These are phyloP conservation scores for Colletotrichum sp. DNA, from an alignment of 2,329 filamentous ascomycete genomes.

Conservation along the genomic window DNA sequence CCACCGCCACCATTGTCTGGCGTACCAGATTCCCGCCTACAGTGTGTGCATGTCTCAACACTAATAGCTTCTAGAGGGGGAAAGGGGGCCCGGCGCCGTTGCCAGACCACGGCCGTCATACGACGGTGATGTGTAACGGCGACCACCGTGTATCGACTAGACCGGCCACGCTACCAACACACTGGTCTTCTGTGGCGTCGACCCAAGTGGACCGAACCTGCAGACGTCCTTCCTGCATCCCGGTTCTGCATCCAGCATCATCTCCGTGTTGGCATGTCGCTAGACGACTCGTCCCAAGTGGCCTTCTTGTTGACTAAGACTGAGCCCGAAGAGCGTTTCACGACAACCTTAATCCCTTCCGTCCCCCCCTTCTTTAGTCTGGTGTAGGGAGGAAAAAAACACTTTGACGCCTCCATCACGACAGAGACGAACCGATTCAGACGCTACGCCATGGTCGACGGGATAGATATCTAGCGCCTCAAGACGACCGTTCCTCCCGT, in stretches of 20 bases:
- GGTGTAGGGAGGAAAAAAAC: neutral
- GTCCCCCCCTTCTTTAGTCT: neutral
- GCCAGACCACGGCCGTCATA: neutral
- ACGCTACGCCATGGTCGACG: conserved; percentile 10
- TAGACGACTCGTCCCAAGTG: conserved; percentile 11
- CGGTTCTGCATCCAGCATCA: conserved; percentile 10
- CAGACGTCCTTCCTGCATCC: neutral
- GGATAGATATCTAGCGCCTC: conserved; percentile 8
- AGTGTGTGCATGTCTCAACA: neutral
- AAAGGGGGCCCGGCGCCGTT: neutral
- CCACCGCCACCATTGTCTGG: neutral
- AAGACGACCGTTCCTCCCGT: neutral
- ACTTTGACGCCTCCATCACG: conserved; percentile 6
- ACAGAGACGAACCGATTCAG: neutral
- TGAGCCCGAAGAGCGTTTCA: conserved; percentile 1
- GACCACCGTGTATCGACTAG: neutral
- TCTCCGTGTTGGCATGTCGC: conserved; percentile 16
- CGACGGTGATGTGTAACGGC: neutral
- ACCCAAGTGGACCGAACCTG: conserved; percentile 11
- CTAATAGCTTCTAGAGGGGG: neutral
- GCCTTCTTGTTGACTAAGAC: conserved; percentile 9
- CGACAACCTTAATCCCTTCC: conserved; percentile 15
- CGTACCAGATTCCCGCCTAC: neutral
- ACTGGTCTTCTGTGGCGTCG: conserved; percentile 12
- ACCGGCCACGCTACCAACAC: neutral